A percentile compares a stretch with the other conserved stretches of the same genome.
Conservation (phyloP, 192 early-diverging fungal species). For the Gryganskiella cystojenkinii region DNA sequence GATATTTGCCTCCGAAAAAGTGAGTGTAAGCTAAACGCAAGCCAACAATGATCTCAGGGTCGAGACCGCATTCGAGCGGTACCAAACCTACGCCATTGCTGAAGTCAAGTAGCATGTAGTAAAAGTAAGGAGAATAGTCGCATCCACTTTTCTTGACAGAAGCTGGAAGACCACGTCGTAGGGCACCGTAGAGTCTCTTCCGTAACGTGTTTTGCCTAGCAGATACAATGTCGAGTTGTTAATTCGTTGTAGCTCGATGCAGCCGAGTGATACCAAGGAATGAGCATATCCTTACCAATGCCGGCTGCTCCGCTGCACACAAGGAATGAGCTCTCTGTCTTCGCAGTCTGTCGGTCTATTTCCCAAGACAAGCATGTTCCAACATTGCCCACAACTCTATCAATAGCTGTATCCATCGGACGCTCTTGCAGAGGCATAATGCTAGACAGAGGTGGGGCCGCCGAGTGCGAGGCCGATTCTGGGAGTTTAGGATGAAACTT, state of each 20-base stretch:
- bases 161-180: neutral
- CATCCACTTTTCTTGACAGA: neutral
- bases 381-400: conserved; percentile 11
- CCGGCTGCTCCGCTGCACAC: conserved; percentile 20
- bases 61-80: neutral
- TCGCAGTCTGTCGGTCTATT: neutral
- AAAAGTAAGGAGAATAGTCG: conserved; percentile 2
- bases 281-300: conserved; percentile 9
- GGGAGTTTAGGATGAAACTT: neutral
- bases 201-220: conserved; percentile 6
- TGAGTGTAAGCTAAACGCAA: conserved; percentile 6
- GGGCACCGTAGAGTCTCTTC: conserved; percentile 7
- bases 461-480: neutral
- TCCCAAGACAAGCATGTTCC: conserved; percentile 2
- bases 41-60: conserved; percentile 10
- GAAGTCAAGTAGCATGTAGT: conserved; percentile 14
- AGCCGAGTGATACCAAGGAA: no score
- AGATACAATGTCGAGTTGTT: neutral
- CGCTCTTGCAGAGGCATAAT: conserved; percentile 10
- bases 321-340: conserved; percentile 12
- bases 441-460: neutral
- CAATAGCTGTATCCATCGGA: conserved; percentile 5
- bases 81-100: neutral
- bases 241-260: no score
- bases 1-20: conserved; percentile 1